Conservation (phyloP, 2,329 filamentous ascomycete species). For the Fusarium metavorans region DNA sequence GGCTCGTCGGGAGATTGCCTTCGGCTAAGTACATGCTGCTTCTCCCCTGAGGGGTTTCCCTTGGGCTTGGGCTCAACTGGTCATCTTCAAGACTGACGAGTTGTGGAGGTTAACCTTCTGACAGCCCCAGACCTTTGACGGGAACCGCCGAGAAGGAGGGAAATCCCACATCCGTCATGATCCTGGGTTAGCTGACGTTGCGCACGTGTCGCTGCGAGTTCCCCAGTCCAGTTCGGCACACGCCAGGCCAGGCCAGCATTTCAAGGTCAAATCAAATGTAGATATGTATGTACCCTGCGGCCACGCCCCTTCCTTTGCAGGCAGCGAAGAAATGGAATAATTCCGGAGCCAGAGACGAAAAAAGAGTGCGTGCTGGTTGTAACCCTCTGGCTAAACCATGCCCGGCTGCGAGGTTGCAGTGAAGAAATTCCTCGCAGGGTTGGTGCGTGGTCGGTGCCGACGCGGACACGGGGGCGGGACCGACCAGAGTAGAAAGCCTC, state of each 20-base stretch:
- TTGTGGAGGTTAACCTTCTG: not conserved
- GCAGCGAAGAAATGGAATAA: not conserved
- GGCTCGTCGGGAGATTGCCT: not conserved
- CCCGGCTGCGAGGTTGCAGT: not conserved
- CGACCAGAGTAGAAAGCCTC: conserved; percentile 12
- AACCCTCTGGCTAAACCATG: not conserved
- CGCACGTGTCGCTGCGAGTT: conserved; percentile 34
- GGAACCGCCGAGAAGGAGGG: conserved; percentile 10
- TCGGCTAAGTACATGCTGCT: not conserved
- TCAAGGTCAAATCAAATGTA: not conserved
- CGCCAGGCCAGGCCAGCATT: conserved; percentile 9
- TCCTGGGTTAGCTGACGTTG: conserved; percentile 29
- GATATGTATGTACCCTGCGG: not conserved
- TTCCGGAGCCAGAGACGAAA: not conserved
- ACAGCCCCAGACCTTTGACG: not conserved
- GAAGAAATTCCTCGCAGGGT: not conserved
- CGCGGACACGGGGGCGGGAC: conserved; percentile 14
- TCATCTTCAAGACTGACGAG: not conserved
- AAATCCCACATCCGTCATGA: conserved; percentile 13
- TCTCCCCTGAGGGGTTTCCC: not conserved
- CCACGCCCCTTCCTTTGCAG: not conserved
- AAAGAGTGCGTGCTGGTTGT: not conserved
- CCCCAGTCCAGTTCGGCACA: conserved; percentile 20
- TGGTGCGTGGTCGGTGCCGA: not conserved
- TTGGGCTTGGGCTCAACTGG: not conserved